Conservation (phyloP, 441 rosid species). For the Daphne laureola region DNA sequence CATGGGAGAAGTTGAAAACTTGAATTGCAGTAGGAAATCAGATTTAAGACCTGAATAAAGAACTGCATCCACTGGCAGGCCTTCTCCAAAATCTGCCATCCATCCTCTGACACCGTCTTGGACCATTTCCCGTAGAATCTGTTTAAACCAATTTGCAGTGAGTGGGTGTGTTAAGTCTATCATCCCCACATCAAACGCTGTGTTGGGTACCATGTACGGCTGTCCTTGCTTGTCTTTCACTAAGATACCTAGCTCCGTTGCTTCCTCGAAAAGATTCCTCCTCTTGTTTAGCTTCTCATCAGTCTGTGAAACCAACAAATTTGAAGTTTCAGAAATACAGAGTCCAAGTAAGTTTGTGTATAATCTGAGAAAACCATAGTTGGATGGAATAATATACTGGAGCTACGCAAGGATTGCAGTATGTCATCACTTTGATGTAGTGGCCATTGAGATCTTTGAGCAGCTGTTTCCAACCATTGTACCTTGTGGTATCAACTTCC, state of each 20-base stretch:
- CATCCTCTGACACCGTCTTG: constrained; percentile 63
- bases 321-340: constrained; percentile 8
- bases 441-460: constrained; percentile 38
- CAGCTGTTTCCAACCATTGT: constrained; percentile 49
- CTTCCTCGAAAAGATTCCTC: constrained; percentile 52
- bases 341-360: not conserved
- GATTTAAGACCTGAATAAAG: constrained; percentile 48
- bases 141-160: constrained; percentile 55
- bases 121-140: constrained; percentile 53
- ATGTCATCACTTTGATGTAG: constrained; percentile 57
- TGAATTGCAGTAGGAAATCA: not conserved
- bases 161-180: constrained; percentile 62
- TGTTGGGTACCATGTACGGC: constrained; percentile 62
- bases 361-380: not conserved
- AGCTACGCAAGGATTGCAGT: constrained; percentile 70
- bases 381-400: constrained; percentile 28
- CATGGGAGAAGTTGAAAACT: not conserved
- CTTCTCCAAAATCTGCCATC: constrained; percentile 89
- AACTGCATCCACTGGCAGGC: constrained; percentile 54
- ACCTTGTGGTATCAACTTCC: constrained; percentile 58
- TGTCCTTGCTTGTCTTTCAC: constrained; percentile 47
- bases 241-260: constrained; percentile 44
- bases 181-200: constrained; percentile 73
- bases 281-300: constrained; percentile 43
- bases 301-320: constrained; percentile 26